Base-by-base conservation (phyloP, 2,329 filamentous ascomycete genomes). In the Trichoderma koningii region DNA sequence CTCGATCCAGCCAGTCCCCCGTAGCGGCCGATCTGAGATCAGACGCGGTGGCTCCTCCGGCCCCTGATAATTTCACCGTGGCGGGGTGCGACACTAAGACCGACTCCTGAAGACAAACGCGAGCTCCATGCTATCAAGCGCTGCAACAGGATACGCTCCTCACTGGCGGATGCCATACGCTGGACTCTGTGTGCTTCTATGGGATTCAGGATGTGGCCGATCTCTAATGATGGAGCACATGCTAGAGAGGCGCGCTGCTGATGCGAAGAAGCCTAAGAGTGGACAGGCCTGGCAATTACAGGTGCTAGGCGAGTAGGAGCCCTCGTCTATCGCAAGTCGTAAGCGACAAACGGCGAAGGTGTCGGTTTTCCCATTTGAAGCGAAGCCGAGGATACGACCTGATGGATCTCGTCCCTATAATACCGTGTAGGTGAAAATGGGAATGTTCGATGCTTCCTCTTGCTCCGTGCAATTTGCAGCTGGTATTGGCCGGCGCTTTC, bases 51-150 rank as follows among this genome's bases (percentile, higher is more conserved):
- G 44, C 53, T 44, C 55, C 45, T 48, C 30, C 1, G 23, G 5
- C 42, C 63, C 63, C 56, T 65, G 45, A 48, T 51, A 61, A 65
- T 65, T 51, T 64, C 55, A 65, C 51, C 47, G 15, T 26, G 56
- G 55, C 50, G 56, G 63, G 63, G 63, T 61, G 50, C 44, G 50
- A 55, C 56, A 34, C 63, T 45, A 61, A 59, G 28, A 23, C n/a
- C 34, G 42, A 44, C 63, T 52, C 63, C 63, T 65, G 55, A 55
- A 65, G 48, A 60, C 48, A 65, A 10, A 38, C 10, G 2, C 34
- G 34, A 38, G 34, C 34, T 38, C 34, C 10, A 38, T 38, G 34
- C 34, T 12, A 38, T 12, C 3, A 38, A 30, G 30, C 28, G 48
- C 48, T 38, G 34, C 60, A 15, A 28, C 60, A 48, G 60, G 5